Conservation (phyloP, 192 early-diverging fungal genomes). For the Chytriomyces sp. region DNA sequence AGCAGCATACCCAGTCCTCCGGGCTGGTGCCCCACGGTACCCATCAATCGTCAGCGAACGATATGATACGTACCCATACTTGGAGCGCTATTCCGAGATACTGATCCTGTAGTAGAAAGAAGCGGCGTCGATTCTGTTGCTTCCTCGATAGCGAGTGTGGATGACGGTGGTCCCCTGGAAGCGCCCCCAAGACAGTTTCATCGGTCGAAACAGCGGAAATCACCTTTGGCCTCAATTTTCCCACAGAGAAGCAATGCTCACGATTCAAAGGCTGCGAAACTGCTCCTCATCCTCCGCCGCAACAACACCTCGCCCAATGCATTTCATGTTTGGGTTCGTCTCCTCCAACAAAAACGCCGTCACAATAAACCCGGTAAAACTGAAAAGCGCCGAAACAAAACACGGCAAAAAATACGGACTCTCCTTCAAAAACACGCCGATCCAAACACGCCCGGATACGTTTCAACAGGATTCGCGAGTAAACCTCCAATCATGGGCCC, state of each 20-base stretch:
- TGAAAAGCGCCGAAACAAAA: conserved; percentile 64
- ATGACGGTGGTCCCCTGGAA: not conserved
- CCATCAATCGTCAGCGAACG: conserved; percentile 65
- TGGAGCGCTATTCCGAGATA: not conserved
- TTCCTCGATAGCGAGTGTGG: not conserved
- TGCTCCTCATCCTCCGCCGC: not conserved
- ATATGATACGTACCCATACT: conserved; percentile 2
- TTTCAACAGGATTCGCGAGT: conserved; percentile 73
- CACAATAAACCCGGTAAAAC: conserved; percentile 66
- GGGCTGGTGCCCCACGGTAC: no score
- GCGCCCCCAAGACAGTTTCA: not conserved
- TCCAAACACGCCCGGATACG: conserved; percentile 60
- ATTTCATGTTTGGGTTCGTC: conserved; percentile 29
- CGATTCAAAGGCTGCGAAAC: not conserved
- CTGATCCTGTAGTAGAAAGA: not conserved
- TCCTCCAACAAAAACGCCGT: conserved; percentile 55
- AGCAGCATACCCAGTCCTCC: not conserved
- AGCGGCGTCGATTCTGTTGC: not conserved
- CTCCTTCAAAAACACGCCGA: conserved; percentile 61
- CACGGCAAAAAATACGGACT: conserved; percentile 90
- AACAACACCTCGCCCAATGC: not conserved
- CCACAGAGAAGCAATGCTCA: not conserved
- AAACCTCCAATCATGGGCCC: conserved; percentile 82
- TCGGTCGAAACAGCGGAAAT: not conserved
- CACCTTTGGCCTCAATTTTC: not conserved